phyloP scores from a whole-genome alignment of 1,284 basidiomycete species.

The Vanrija sp. region DNA sequence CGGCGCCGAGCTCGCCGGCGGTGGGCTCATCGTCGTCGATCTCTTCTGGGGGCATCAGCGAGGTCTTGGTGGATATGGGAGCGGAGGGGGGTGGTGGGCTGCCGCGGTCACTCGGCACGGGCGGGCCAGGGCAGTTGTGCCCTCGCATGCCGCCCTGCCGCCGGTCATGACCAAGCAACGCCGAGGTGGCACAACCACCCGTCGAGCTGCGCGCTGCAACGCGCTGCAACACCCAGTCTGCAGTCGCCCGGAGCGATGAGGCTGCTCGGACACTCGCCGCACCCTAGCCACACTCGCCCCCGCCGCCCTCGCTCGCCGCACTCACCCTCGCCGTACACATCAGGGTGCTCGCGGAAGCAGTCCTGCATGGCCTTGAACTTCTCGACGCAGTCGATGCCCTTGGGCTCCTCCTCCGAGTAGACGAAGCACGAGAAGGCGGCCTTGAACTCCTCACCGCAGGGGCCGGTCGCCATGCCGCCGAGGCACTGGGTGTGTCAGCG shows the following conservation, averaged over 20 bases:
- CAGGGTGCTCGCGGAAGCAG: slow-evolving; percentile 94
- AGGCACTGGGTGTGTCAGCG: slow-evolving; percentile 59
- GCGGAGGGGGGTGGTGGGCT: not conserved
- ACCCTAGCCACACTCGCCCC: not conserved
- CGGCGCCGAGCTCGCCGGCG: no score
- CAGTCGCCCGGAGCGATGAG: not conserved
- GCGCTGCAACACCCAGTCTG: no score
- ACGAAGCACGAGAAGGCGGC: slow-evolving; percentile 98
- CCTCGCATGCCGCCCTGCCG: no score
- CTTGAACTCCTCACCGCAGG: slow-evolving; percentile 90
- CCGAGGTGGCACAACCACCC: no score
- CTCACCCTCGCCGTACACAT: slow-evolving; percentile 87
- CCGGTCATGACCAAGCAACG: not conserved
- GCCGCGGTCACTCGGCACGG: not conserved
- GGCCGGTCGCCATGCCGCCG: slow-evolving; percentile 96
- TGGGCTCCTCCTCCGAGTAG: slow-evolving; percentile 88
- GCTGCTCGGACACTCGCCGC: not conserved
- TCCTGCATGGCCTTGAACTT: slow-evolving; percentile 98
- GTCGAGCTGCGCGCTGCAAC: not conserved
- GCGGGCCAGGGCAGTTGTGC: no score
- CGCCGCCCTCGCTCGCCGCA: not conserved
- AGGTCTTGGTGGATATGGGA: not conserved
- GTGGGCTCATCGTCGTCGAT: slow-evolving; percentile 39
- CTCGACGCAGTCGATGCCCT: slow-evolving; percentile 96
- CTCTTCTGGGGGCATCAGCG: slow-evolving; percentile 16